Evolutionary conservation across 2,329 filamentous ascomycete genomes (phyloP).

Genomic region (Colletotrichum gigasporum): DNA sequence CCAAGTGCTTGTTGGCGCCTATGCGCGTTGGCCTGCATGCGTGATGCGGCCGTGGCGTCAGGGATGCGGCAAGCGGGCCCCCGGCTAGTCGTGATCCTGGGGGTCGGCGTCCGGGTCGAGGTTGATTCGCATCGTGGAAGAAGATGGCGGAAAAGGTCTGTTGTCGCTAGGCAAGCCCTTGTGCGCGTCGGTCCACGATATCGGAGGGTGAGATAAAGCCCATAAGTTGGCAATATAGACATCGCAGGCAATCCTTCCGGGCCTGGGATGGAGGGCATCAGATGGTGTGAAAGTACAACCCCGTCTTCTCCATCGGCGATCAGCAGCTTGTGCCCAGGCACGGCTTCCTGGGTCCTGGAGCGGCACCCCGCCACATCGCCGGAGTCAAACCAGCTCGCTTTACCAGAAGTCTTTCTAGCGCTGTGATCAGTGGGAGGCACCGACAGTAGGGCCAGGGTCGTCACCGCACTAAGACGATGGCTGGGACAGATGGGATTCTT

Average conservation of each 20-base stretch:
- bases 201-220: background rate
- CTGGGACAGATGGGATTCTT: conserved; percentile 20
- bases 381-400: conserved; percentile 4
- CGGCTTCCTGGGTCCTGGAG: conserved; percentile 21
- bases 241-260: conserved; percentile 11
- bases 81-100: background rate
- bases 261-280: background rate
- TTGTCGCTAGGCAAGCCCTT: background rate
- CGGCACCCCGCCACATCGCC: conserved; percentile 8
- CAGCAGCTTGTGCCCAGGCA: conserved; percentile 9
- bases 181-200: background rate
- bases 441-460: conserved; percentile 11
- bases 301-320: conserved; percentile 11
- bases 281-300: background rate
- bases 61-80: conserved; percentile 17
- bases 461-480: conserved; percentile 13
- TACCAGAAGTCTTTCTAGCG: conserved; percentile 24
- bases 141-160: background rate
- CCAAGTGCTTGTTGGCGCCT: conserved; percentile 28
- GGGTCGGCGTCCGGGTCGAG: background rate
- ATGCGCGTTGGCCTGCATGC: conserved; percentile 31
- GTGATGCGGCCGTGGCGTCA: conserved; percentile 27
- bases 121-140: background rate
- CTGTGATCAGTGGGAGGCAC: conserved; percentile 27
- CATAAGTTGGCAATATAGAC: conserved; percentile 2